A percentile compares a stretch with the other conserved stretches of the same genome.
Conservation (phyloP, 352 stramenopile species). For the Pythium periplocum region DNA sequence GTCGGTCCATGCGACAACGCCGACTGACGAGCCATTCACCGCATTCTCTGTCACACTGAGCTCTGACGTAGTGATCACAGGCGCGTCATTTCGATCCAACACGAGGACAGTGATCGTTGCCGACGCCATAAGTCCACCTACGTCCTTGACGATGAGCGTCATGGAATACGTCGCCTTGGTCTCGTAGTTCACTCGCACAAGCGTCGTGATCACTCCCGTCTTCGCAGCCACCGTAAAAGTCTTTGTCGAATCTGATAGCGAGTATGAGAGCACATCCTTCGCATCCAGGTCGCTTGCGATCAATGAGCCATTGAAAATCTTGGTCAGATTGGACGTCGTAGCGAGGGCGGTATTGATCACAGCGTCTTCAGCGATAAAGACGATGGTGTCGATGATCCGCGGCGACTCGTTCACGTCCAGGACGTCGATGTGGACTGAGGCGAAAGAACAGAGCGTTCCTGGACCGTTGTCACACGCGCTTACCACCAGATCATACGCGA, state of each 20-base stretch:
- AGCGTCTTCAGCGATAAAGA: constrained; percentile 26
- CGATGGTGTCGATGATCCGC: constrained; percentile 1
- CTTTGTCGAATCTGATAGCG: constrained; percentile 7
- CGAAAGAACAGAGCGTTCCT: constrained; percentile 17
- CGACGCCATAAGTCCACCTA: not conserved
- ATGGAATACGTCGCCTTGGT: constrained; percentile 9
- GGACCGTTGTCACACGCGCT: constrained; percentile 23
- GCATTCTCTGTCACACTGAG: constrained; percentile 16
- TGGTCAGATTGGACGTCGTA: not conserved
- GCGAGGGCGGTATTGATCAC: constrained; percentile 4
- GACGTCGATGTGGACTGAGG: constrained; percentile 16
- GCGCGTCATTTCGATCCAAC: constrained; percentile 22
- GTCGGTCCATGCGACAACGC: constrained; percentile 10
- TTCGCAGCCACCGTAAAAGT: constrained; percentile 11
- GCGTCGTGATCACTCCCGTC: constrained; percentile 13
- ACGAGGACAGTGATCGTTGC: constrained; percentile 14
- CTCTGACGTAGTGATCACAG: constrained; percentile 3
- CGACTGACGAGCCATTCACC: constrained; percentile 5
- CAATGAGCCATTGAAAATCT: constrained; percentile 13
- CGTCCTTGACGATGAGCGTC: constrained; percentile 13
- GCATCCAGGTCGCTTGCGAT: constrained; percentile 14
- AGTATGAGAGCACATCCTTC: constrained; percentile 12
- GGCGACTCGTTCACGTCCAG: constrained; percentile 27
- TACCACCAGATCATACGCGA: constrained; percentile 18
- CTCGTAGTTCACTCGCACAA: constrained; percentile 16